Evolutionary conservation across 768 basidiomycete species (phyloP).

Genomic region (Lactarius sanguifluus): DNA sequence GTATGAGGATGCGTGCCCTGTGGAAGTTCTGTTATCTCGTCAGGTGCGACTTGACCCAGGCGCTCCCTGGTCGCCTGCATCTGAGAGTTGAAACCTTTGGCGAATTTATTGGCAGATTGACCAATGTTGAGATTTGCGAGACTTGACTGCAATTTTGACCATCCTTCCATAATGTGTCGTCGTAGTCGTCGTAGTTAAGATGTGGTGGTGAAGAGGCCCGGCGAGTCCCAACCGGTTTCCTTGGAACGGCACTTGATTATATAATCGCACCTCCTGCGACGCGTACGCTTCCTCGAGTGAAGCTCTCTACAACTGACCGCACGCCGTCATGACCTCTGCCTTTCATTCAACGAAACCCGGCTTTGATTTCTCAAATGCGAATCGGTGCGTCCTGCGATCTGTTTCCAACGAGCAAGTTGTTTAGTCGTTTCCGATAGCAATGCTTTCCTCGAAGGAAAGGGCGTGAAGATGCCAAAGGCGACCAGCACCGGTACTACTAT

Average conservation of each 20-base stretch:
- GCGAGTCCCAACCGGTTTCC: conserved; percentile 4
- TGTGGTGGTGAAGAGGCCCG: background rate
- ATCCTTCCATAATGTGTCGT: conserved; percentile 45
- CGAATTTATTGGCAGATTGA: conserved; percentile 70
- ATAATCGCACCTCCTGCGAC: conserved; percentile 16
- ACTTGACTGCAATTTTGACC: conserved; percentile 68
- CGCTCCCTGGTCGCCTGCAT: conserved; percentile 87
- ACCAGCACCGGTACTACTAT: conserved; percentile 97
- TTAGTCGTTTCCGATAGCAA: conserved; percentile 48
- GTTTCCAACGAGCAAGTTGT: conserved; percentile 13
- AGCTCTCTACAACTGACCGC: background rate
- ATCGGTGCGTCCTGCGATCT: conserved; percentile 62
- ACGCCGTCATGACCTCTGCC: conserved; percentile 43
- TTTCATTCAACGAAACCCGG: conserved; percentile 51
- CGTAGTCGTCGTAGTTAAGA: conserved; percentile 15
- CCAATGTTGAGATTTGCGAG: conserved; percentile 66
- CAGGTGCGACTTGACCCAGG: conserved; percentile 83
- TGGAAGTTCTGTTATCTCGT: conserved; percentile 93
- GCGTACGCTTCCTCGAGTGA: conserved; percentile 14
- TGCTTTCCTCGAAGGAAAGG: conserved; percentile 66
- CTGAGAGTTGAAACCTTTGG: conserved; percentile 77
- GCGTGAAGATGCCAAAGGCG: conserved; percentile 74
- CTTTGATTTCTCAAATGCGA: conserved; percentile 77
- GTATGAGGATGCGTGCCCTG: conserved; percentile 51
- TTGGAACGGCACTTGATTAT: conserved; percentile 7